These are phyloP conservation scores for Barbarea vulgaris DNA, from an alignment of 345 rosid genomes.

Conservation along the genomic window DNA sequence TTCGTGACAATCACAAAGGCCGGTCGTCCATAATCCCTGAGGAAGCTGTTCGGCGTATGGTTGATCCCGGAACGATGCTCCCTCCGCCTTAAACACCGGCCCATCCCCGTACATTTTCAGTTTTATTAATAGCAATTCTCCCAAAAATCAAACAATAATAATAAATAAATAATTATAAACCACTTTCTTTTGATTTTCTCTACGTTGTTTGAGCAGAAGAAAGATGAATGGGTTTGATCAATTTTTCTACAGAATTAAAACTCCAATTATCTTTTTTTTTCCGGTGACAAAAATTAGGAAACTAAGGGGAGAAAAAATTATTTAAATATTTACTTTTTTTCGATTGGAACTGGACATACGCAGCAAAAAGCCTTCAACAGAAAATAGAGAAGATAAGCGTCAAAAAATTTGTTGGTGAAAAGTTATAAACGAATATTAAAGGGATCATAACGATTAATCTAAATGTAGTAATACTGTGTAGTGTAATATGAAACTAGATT, in stretches of 20 bases:
- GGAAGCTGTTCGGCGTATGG: constrained; percentile 43
- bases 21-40: constrained; percentile 59
- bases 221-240: not conserved
- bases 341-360: constrained; percentile 23
- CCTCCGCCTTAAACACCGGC: constrained; percentile 45
- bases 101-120: constrained; percentile 37
- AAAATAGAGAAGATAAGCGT: constrained; percentile 6
- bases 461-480: constrained; percentile 27
- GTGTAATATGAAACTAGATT: constrained; percentile 7
- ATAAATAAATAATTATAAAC: not conserved
- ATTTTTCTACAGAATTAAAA: not conserved
- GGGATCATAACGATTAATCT: not conserved
- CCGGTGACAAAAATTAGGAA: constrained; percentile 1
- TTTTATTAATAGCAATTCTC: not conserved
- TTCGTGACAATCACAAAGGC: constrained; percentile 53
- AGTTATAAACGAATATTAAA: constrained; percentile 9
- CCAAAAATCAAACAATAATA: not conserved
- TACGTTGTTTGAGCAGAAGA: not conserved
- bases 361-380: constrained; percentile 4
- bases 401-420: constrained; percentile 24
- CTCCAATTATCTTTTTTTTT: not conserved
- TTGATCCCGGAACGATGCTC: constrained; percentile 38
- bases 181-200: constrained; percentile 14
- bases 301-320: not conserved
- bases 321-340: constrained; percentile 5